These are phyloP conservation scores for Zanthoxylum bungeanum DNA, from an alignment of 345 rosid species.

Conservation along the genomic window DNA sequence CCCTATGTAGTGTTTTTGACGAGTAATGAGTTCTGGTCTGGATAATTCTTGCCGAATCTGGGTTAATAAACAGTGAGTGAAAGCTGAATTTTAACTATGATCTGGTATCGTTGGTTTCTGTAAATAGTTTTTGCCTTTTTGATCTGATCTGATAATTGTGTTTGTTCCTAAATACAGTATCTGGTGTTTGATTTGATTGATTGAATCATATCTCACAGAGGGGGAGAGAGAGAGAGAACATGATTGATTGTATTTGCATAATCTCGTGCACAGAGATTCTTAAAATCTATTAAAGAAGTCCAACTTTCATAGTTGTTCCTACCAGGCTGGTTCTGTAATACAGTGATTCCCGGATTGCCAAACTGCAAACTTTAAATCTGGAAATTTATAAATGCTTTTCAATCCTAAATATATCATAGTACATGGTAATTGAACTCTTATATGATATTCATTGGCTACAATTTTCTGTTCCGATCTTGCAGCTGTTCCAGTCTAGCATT, in stretches of 20 bases:
- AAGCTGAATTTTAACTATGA: neutral
- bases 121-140: neutral
- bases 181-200: neutral
- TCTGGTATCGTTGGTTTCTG: neutral
- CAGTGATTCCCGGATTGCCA: neutral
- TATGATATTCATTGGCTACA: neutral
- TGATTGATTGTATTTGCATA: neutral
- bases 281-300: neutral
- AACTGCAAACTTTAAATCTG: neutral
- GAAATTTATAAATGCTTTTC: neutral
- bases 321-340: neutral
- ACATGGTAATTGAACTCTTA: neutral
- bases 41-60: neutral
- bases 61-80: neutral
- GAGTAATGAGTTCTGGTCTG: neutral
- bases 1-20: neutral
- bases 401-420: neutral
- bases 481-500: conserved; percentile 35
- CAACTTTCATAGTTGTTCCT: neutral
- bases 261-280: too few relatives aligned
- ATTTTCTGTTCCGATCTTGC: conserved; percentile 22
- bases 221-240: too few relatives aligned
- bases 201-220: too few relatives aligned
- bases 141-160: neutral
- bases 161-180: conserved; percentile 1